phyloP scores from a whole-genome alignment of 2,329 filamentous ascomycete genomes.

The Cylindrodendrum hubeiense region DNA sequence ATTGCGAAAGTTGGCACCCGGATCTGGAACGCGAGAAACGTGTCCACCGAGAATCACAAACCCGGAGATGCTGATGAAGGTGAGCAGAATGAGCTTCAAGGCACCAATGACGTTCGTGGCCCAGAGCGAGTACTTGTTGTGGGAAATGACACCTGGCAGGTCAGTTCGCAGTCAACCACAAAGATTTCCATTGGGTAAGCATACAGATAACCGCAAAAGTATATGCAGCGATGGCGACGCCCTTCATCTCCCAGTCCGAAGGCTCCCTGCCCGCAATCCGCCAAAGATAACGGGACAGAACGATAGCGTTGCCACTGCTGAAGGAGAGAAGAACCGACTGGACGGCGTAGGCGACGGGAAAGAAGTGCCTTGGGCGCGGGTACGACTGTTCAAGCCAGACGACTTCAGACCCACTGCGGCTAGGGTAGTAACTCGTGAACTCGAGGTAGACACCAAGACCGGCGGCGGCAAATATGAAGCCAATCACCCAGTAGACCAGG shows the following conservation, averaged over 20 bases:
- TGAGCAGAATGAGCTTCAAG: conserved; percentile 44
- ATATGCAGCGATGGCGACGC: conserved; percentile 74
- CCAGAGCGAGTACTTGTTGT: conserved; percentile 69
- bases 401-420: conserved; percentile 73
- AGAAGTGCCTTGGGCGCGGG: conserved; percentile 72
- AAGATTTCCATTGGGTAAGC: conserved; percentile 34
- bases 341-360: conserved; percentile 74
- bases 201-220: conserved; percentile 68
- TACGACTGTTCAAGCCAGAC: conserved; percentile 78
- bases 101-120: conserved; percentile 68
- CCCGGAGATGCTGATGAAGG: conserved; percentile 65
- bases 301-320: conserved; percentile 73
- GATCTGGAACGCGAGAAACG: conserved; percentile 46
- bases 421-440: conserved; percentile 74
- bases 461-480: conserved; percentile 68
- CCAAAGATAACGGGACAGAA: conserved; percentile 74
- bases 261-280: conserved; percentile 63
- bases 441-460: conserved; percentile 73
- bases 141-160: conserved; percentile 55
- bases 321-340: conserved; percentile 74
- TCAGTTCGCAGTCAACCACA: not conserved
- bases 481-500: conserved; percentile 74
- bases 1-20: conserved; percentile 51
- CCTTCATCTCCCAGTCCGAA: conserved; percentile 74
- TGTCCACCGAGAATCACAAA: conserved; percentile 68